Evolutionary conservation across 2,329 filamentous ascomycete genomes (phyloP), one percentile per base, ranked within the genome.

Genomic region (Mariannaea sp.): DNA sequence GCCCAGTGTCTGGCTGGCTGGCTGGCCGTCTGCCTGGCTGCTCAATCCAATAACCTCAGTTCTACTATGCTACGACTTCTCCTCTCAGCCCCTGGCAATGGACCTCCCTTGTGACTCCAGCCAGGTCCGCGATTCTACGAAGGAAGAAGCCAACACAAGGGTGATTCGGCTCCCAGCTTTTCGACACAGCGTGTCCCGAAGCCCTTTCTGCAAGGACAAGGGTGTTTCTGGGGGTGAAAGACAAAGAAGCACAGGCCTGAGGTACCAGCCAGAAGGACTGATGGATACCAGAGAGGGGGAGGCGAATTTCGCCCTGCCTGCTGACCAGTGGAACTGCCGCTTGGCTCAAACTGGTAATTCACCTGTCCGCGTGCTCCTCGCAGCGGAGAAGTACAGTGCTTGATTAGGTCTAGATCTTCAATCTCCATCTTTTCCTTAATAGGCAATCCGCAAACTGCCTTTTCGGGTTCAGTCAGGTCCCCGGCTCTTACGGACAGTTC

Each of bases 281-380:
- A 40, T 35, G 29, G 41, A 29, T n/a, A n/a, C n/a, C 26, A 60
- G 57, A 64, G 61, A 64, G 62, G 62, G 61, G 62, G 62, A 60
- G 62, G 62, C 62, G 60, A 65, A 65, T 53, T 60, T 46, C 43
- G 49, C 56, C 53, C 44, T 58, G 58, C 62, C 62, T 65, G 63
- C 56, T 65, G 63, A 65, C 63, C 62, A 59, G 53, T 58, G 40
- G 55, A 47, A 59, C 54, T 51, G 43, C 49, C 48, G 53, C 63
- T 59, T 65, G 52, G 45, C 62, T 55, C 53, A 56, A 65, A 61
- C 40, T 51, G 63, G 63, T 49, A 59, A 51, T 61, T 62, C 52
- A 64, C 54, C 30, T 47, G 53, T 50, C 58, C 58, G 49, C 56
- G 54, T 65, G 62, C 60, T 55, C 58, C 19, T 35, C 35, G 45